Evolutionary conservation across 169 alveolate species (phyloP), one percentile per base, ranked within the genome.

Genomic region (Plasmodium billcollinsi): DNA sequence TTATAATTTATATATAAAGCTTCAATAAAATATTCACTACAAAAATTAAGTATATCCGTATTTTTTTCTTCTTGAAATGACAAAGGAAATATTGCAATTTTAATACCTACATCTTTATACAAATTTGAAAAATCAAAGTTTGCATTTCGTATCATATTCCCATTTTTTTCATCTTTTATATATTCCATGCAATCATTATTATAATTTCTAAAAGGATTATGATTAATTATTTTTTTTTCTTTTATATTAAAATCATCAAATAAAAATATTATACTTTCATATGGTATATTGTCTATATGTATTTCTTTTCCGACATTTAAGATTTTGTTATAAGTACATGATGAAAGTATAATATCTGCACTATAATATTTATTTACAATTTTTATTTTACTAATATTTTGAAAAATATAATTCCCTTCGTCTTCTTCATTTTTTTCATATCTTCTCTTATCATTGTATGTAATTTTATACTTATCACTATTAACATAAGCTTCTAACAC

Each of bases 21-120:
- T 78, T 78, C 89, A 54, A 78, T 78, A 78, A 78, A 78, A 66
- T 78, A 78, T 29, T 78, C 89, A 43, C 78, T 78, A 52, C 50
- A 78, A 49, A 78, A 78, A 15, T 21, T 29, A 5, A 78, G 33
- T 26, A 65, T 65, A 26, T 78, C 78, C n/a, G 12, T 78, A 11
- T 78, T 67, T 18, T 21, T 12, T 50, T 74, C 74, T 52, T 78
- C 52, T 66, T 78, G 78, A 1, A 78, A 59, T n/a, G 26, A 65
- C 29, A 70, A 52, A 50, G 89, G 89, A 45, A 78, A 78, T 20
- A 78, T 66, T 20, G 89, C 73, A 78, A 78, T 78, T 78, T 78
- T 78, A 26, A 78, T 26, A 14, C 89, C 89, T 24, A 78, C 61
- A 29, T 66, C 76, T 66, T 78, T 78, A 78, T 78, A 78, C 5